These are phyloP conservation scores for Diutina ranongensis DNA, from an alignment of 1,139 yeast species.

Conservation along the genomic window DNA sequence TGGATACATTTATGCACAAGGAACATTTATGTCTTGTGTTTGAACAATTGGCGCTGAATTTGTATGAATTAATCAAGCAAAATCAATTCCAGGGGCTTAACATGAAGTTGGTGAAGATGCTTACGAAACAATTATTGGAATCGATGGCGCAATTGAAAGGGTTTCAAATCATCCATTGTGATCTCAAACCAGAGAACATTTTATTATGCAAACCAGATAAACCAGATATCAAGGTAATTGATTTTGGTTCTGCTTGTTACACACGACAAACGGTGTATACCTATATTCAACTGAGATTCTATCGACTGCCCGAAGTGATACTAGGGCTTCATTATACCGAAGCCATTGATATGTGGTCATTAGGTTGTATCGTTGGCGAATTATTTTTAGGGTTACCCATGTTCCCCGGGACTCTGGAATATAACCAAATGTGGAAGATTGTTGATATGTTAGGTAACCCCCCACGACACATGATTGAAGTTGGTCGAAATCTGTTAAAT, in stretches of 20 bases:
- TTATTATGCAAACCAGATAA: constrained; percentile 70
- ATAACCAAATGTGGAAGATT: constrained; percentile 77
- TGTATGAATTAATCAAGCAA: constrained; percentile 85
- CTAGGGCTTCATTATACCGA: constrained; percentile 86
- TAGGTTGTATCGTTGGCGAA: constrained; percentile 95
- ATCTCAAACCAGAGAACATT: constrained; percentile 92
- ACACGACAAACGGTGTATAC: constrained; percentile 85
- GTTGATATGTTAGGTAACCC: constrained; percentile 79
- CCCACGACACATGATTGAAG: constrained; percentile 93
- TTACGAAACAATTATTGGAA: constrained; percentile 72
- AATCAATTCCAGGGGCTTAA: constrained; percentile 89
- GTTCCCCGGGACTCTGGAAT: constrained; percentile 93
- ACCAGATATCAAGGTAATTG: constrained; percentile 86
- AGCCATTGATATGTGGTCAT: constrained; percentile 96
- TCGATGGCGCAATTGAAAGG: constrained; percentile 72
- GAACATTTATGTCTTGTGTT: constrained; percentile 89
- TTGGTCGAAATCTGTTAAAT: constrained; percentile 74
- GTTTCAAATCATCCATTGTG: constrained; percentile 87
- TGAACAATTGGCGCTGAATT: constrained; percentile 76
- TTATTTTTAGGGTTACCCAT: constrained; percentile 85
- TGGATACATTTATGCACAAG: constrained; percentile 86
- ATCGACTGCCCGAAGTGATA: constrained; percentile 91
- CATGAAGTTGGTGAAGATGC: constrained; percentile 65
- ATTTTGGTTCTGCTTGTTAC: constrained; percentile 94
- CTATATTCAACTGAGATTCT: constrained; percentile 90